Conservation (phyloP, 257 asterid species). For the Osmanthus fragrans region DNA sequence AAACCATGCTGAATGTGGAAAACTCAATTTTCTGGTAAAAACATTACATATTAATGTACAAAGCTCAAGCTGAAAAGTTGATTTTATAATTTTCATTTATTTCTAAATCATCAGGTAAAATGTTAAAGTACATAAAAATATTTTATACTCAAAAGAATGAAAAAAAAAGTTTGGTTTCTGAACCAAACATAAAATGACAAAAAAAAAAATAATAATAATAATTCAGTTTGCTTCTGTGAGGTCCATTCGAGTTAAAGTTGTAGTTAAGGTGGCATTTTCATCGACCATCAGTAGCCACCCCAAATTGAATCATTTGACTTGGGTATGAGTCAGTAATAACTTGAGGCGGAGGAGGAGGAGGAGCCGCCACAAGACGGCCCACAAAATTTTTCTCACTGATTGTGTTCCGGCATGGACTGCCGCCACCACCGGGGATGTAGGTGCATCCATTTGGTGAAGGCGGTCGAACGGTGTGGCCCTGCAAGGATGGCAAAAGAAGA, state of each 20-base stretch:
- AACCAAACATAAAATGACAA: not conserved
- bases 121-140: too few relatives aligned
- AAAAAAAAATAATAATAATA: too few relatives aligned
- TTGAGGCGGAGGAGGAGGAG: not conserved
- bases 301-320: not conserved
- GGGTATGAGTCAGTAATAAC: not conserved
- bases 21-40: too few relatives aligned
- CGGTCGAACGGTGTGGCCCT: not conserved
- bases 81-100: too few relatives aligned
- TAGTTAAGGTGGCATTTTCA: not conserved
- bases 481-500: not conserved
- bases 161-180: not conserved
- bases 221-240: too few relatives aligned
- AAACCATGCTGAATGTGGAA: too few relatives aligned
- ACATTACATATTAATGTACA: too few relatives aligned
- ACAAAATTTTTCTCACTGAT: not conserved
- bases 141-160: not conserved
- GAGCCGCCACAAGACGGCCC: not conserved
- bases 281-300: not conserved
- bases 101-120: too few relatives aligned
- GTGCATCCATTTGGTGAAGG: not conserved
- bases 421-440: not conserved
- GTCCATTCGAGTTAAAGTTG: not conserved
- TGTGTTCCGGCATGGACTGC: not conserved
- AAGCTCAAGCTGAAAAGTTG: too few relatives aligned